Evolutionary conservation across 1,284 basidiomycete species (phyloP).

Genomic region (Ustilago crameri): DNA sequence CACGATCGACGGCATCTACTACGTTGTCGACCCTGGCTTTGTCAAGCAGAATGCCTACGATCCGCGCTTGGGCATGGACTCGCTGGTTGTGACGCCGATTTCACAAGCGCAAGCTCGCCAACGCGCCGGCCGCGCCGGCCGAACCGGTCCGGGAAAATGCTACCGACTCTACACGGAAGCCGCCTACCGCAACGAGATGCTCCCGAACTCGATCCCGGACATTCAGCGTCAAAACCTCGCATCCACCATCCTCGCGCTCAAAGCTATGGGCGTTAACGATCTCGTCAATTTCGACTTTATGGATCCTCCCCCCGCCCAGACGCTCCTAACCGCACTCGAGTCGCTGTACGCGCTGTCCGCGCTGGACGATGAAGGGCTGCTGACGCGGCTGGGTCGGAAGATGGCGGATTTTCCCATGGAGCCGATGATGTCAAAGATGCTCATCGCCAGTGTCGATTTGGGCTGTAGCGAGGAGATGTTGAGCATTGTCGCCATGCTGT

Average conservation of each 20-base stretch:
- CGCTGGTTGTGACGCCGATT: constrained; percentile 96
- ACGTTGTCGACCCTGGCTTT: constrained; percentile 97
- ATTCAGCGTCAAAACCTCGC: constrained; percentile 95
- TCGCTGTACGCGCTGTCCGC: constrained; percentile 93
- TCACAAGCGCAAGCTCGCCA: constrained; percentile 98
- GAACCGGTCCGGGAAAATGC: constrained; percentile 97
- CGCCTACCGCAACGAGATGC: constrained; percentile 97
- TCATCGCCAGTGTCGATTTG: constrained; percentile 93
- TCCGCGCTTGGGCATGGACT: constrained; percentile 97
- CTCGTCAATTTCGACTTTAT: constrained; percentile 98
- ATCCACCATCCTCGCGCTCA: constrained; percentile 91
- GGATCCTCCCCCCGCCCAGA: constrained; percentile 97
- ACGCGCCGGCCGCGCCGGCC: constrained; percentile 91
- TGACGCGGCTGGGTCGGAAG: constrained; percentile 93
- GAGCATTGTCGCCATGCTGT: constrained; percentile 96
- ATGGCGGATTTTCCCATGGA: constrained; percentile 99
- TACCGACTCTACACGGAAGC: constrained; percentile 98
- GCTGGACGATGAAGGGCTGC: constrained; percentile 92
- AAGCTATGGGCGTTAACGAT: constrained; percentile 99
- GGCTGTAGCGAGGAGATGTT: constrained; percentile 97
- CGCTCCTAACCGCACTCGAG: constrained; percentile 93
- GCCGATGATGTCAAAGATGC: constrained; percentile 94
- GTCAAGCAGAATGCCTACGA: constrained; percentile 99
- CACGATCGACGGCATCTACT: constrained; percentile 98
- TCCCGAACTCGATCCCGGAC: constrained; percentile 96